Evolutionary conservation across 2,329 filamentous ascomycete genomes (phyloP).

Genomic region (Penicillium sp.): DNA sequence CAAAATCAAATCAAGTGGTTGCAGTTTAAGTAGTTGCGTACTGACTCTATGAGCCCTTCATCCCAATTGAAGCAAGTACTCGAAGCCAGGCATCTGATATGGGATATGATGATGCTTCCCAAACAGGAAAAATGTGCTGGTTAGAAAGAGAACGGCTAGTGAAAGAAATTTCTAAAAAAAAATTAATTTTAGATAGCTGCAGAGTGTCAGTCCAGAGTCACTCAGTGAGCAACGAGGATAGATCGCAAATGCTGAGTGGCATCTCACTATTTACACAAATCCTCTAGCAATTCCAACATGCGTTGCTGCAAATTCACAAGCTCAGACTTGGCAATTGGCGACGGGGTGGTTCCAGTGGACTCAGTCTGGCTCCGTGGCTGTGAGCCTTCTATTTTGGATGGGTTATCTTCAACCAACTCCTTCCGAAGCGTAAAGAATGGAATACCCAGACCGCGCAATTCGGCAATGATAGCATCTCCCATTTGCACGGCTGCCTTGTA

Average conservation of each 20-base stretch:
- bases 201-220: background rate
- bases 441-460: conserved; percentile 58
- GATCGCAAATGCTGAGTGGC: background rate
- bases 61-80: background rate
- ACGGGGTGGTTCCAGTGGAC: conserved; percentile 3
- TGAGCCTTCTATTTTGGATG: background rate
- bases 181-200: background rate
- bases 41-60: background rate
- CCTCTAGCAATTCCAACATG: conserved; percentile 53
- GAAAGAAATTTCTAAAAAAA: background rate
- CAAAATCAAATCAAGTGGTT: background rate
- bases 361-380: background rate
- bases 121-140: background rate
- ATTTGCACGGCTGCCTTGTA: conserved; percentile 60
- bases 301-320: conserved; percentile 47
- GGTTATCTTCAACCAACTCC: conserved; percentile 40
- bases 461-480: conserved; percentile 57
- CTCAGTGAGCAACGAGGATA: background rate
- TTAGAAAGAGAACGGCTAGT: background rate
- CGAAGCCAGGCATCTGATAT: background rate
- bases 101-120: background rate
- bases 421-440: conserved; percentile 60
- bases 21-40: background rate
- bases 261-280: conserved; percentile 47
- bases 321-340: conserved; percentile 42